Base-by-base conservation (phyloP, 257 asterid species). In the Striga asiatica region DNA sequence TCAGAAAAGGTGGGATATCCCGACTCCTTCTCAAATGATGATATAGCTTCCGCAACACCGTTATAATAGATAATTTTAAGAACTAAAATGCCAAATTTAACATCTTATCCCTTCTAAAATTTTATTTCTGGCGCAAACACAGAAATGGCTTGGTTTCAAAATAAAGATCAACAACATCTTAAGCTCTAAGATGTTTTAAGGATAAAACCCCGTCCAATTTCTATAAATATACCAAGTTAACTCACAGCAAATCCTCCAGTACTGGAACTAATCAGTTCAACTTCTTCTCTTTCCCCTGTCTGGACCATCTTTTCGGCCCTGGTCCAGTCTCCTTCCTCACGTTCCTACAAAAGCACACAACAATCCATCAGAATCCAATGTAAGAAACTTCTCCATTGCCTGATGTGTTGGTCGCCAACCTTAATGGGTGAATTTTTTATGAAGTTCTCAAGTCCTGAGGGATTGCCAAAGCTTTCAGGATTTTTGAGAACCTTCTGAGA, bases 211-310 rank as follows among this genome's bases (percentile, higher is more conserved):
- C 47, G 20, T 39, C n/a, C 14, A n/a, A 39, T 13, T 13, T 16
- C 56, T 17, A 56, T 54, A 39, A 63, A 58, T 52, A 56, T 37
- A 62, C 28, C 34, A 61, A 65, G 39, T 66, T 52, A 46, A 78
- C 92, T 76, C 76, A 91, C 98, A 32, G 74, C 96, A 71, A 91
- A 91, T 70, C 98, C 98, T 70, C 81, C 74, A 39, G 83, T 76
- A 76, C 87, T 87, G 41, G 92, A 74, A 72, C 98, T 84, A 53
- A 81, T 72, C 45, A 91, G 42, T 76, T 91, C 98, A 50, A 87
- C 89, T 46, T 81, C 92, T 38, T 29, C 83, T 79, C 87, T 81
- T 57, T 72, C 83, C 54, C 94, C 88, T 8, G 77, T 80, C 72
- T 70, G 73, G 50, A 74, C 76, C 54, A 91, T 60, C 68, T 71